Percentiles rank a stretch among this genome's conserved stretches.
Conservation (phyloP, 306 rosid species). For the Cyclanthera cordifolia region DNA sequence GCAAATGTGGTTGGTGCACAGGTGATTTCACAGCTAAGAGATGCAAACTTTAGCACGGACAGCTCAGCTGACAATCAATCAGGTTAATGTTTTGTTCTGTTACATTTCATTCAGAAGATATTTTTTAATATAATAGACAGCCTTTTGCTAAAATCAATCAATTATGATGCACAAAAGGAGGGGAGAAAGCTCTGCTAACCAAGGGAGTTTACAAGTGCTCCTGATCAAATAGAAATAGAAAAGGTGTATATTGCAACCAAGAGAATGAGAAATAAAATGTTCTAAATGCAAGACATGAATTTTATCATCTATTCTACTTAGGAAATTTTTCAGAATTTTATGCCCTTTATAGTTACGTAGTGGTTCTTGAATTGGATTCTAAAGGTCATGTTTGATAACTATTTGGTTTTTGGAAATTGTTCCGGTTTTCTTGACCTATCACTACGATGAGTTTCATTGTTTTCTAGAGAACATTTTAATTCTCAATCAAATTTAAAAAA, state of each 20-base stretch:
- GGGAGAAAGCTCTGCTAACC: background rate
- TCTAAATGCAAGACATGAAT: background rate
- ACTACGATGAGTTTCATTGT: too few species aligned
- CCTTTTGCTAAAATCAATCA: background rate
- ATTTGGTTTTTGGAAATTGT: background rate
- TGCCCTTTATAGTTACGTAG: background rate
- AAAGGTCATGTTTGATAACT: background rate
- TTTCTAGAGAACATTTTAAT: too few species aligned
- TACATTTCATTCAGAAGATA: background rate
- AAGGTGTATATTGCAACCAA: background rate
- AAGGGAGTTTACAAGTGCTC: background rate
- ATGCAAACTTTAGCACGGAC: conserved; percentile 34
- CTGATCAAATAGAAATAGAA: background rate
- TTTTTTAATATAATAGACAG: background rate
- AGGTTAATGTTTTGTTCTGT: conserved; percentile 34
- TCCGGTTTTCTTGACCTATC: background rate
- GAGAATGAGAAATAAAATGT: background rate
- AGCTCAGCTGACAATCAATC: conserved; percentile 26
- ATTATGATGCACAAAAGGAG: background rate
- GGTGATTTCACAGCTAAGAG: conserved; percentile 83
- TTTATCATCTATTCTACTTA: background rate
- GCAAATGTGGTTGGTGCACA: conserved; percentile 91
- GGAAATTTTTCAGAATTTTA: background rate
- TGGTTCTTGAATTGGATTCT: background rate
- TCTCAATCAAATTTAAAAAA: too few species aligned